These are phyloP conservation scores for Camptophora hylomeconis DNA, from an alignment of 2,329 filamentous ascomycete genomes.

Conservation along the genomic window DNA sequence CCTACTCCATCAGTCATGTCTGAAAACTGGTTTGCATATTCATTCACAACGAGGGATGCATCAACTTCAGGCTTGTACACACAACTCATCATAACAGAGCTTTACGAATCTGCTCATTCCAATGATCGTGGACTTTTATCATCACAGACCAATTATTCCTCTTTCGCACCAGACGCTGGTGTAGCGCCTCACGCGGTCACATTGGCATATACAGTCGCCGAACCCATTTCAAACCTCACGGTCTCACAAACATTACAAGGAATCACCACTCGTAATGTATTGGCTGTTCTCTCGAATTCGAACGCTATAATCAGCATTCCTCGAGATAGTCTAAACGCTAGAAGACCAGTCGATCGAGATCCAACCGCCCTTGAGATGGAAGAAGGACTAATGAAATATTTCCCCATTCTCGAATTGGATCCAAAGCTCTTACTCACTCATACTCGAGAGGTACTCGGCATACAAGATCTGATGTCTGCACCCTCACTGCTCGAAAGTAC, in stretches of 20 bases:
- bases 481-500: slow-evolving; percentile 85
- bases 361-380: slow-evolving; percentile 65
- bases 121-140: slow-evolving; percentile 76
- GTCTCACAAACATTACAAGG: slow-evolving; percentile 87
- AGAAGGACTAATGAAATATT: slow-evolving; percentile 70
- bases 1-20: slow-evolving; percentile 66
- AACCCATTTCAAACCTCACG: slow-evolving; percentile 64
- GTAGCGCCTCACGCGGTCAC: slow-evolving; percentile 62
- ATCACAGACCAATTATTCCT: slow-evolving; percentile 56
- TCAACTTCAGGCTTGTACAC: slow-evolving; percentile 56
- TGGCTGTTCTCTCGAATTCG: slow-evolving; percentile 62
- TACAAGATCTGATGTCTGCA: slow-evolving; percentile 58
- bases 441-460: slow-evolving; percentile 64
- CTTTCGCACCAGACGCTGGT: slow-evolving; percentile 51
- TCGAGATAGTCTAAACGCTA: slow-evolving; percentile 66
- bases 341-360: slow-evolving; percentile 74
- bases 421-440: slow-evolving; percentile 71
- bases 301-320: slow-evolving; percentile 70
- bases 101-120: slow-evolving; percentile 72
- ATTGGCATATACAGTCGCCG: slow-evolving; percentile 68
- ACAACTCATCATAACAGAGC: slow-evolving; percentile 71
- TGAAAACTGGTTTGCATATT: slow-evolving; percentile 93
- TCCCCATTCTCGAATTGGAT: slow-evolving; percentile 68
- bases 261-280: slow-evolving; percentile 69
- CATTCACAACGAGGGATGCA: slow-evolving; percentile 43